Percentiles rank a stretch among this genome's conserved stretches.
Evolutionary conservation across 495 filamentous ascomycete species (phyloP).

Genomic region (Daldinia concentrica): DNA sequence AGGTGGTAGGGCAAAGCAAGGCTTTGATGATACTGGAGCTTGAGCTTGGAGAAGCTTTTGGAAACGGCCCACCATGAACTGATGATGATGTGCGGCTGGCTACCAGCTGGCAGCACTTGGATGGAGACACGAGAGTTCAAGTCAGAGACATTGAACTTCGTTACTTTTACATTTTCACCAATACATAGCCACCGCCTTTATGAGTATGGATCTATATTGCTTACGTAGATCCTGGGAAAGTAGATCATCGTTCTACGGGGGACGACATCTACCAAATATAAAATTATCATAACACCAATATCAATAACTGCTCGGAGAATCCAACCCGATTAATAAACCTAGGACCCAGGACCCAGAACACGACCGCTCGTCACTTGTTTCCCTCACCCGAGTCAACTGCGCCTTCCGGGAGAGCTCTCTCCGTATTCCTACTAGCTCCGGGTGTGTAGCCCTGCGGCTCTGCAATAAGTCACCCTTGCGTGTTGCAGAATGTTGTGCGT

Average conservation of each 20-base stretch:
- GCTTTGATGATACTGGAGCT: background rate
- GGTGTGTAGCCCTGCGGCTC: background rate
- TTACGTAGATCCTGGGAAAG: background rate
- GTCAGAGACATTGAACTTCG: too few relatives aligned
- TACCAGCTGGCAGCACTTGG: background rate
- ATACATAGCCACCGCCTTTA: background rate
- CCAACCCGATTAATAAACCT: background rate
- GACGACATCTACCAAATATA: too few relatives aligned
- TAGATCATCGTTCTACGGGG: background rate
- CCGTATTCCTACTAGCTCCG: conserved; percentile 5
- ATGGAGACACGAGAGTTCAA: background rate
- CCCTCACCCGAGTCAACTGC: background rate
- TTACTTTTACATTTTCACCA: background rate
- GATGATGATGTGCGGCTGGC: conserved; percentile 8
- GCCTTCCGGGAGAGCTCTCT: conserved; percentile 7
- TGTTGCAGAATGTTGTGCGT: background rate
- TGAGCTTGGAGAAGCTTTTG: background rate
- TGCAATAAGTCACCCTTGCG: conserved; percentile 2
- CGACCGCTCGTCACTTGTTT: background rate
- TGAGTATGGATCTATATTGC: background rate
- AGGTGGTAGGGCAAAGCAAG: background rate
- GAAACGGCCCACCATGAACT: conserved; percentile 35
- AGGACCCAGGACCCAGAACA: background rate
- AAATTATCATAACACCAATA: background rate
- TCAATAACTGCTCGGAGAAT: background rate